These are phyloP conservation scores for Xylariales sp. DNA, from an alignment of 2,329 filamentous ascomycete genomes.

Conservation along the genomic window DNA sequence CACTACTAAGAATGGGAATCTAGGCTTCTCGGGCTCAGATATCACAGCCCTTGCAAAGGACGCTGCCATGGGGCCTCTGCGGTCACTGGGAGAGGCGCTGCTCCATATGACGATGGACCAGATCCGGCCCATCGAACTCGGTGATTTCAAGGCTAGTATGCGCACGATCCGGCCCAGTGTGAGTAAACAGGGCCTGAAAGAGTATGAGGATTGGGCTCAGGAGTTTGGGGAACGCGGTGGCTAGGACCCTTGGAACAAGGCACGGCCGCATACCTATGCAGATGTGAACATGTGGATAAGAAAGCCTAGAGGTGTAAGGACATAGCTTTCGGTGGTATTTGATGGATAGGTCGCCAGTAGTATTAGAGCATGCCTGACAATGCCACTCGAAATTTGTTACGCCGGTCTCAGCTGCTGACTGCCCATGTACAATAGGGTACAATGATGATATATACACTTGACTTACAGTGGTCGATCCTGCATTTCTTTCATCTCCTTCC, in stretches of 20 bases:
- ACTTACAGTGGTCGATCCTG: not conserved
- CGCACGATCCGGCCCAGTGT: slow-evolving; percentile 85
- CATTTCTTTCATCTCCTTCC: too few relatives aligned
- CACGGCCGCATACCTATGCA: too few relatives aligned
- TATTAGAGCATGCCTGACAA: too few relatives aligned
- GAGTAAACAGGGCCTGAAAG: slow-evolving; percentile 73
- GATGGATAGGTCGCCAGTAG: not conserved
- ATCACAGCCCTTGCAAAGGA: slow-evolving; percentile 97
- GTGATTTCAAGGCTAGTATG: slow-evolving; percentile 82
- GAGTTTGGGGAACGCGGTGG: slow-evolving; percentile 92
- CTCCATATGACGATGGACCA: slow-evolving; percentile 91
- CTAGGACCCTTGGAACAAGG: slow-evolving; percentile 33
- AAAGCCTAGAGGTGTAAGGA: too few relatives aligned
- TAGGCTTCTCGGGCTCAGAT: slow-evolving; percentile 96
- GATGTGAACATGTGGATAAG: too few relatives aligned
- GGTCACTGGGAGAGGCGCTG: slow-evolving; percentile 83
- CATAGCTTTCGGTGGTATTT: not conserved
- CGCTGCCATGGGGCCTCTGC: slow-evolving; percentile 91
- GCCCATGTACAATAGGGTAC: slow-evolving; percentile 6
- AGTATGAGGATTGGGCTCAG: slow-evolving; percentile 90
- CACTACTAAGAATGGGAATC: not conserved
- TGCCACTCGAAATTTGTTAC: too few relatives aligned
- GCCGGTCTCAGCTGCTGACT: too few relatives aligned
- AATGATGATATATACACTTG: slow-evolving; percentile 6
- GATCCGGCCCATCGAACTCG: slow-evolving; percentile 77